Evolutionary conservation across 2,329 filamentous ascomycete species (phyloP), one percentile per base, ranked within the genome.

Genomic region (Venturia oleaginea): DNA sequence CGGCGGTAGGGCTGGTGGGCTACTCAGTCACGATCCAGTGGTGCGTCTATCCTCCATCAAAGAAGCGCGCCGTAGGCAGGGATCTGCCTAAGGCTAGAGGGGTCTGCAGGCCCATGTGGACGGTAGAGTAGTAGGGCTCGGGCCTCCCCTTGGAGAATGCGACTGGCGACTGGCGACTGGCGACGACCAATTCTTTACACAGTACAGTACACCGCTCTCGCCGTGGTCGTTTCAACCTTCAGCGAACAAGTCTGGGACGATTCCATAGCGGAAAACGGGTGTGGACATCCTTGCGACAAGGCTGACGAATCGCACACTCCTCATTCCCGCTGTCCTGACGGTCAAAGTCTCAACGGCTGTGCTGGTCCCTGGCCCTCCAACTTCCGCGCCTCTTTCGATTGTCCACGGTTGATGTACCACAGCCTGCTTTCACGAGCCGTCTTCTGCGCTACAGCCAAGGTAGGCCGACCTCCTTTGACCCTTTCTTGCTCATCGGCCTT

Each of bases 271-370:
- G 19, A 57, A 17, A 57, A 34, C 13, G 34, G 51, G 51, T 57
- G 51, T 34, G 51, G 30, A n/a, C 30, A 24, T 3, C 15, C 51
- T 4, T 2, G 51, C 27, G 27, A 43, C 40, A 60, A 43, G 37
- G 59, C 59, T 60, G 59, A 60, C 59, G 59, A 60, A 60, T 60
- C 34, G 6, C 22, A 60, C 24, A 32, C 59, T 43, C 43, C 37
- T 19, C 24, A 40, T 24, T 42, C 17, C 22, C 40, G 34, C 22
- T 27, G 34, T 42, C 22, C 59, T 42, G 34, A 37, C 59, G 59
- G 59, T 60, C 59, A 40, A 43, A 4, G 40, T 60, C 34, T 42
- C 51, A 15, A 57, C n/a, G 51, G 51, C 51, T 34, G 51, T 34
- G 51, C 51, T 54, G 48, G 24, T 54, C 46, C 27, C 48, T 55